Percentiles rank a stretch among this genome's conserved stretches.
Evolutionary conservation across 225 moss, liverwort and hornwort genomes (phyloP).

Genomic region (Climacium dendroides): DNA sequence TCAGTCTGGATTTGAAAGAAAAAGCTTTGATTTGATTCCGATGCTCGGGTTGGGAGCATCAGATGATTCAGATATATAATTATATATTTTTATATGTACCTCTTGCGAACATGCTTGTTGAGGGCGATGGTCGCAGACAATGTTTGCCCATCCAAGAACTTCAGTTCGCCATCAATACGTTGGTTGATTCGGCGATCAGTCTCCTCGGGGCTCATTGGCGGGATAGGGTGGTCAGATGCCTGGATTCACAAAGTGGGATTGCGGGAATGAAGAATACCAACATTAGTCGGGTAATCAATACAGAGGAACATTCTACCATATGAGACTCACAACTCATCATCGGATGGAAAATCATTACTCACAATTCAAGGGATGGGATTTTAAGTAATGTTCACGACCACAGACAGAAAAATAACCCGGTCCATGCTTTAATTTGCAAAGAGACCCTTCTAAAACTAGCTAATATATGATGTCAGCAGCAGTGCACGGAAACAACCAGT

Average conservation of each 20-base stretch:
- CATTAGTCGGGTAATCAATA: neutral
- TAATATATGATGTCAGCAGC: neutral
- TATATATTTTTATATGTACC: conserved; percentile 2
- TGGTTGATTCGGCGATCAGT: conserved; percentile 59
- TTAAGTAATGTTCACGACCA: neutral
- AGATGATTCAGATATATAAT: neutral
- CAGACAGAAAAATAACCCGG: neutral
- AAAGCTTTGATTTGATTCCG: neutral
- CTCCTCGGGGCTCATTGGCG: conserved; percentile 36
- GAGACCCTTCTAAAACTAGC: neutral
- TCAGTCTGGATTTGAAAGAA: neutral
- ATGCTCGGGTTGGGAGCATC: neutral
- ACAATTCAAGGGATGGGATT: neutral
- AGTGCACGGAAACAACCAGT: neutral
- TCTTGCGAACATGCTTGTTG: conserved; percentile 74
- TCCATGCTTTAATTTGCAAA: neutral
- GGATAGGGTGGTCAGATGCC: conserved; percentile 74
- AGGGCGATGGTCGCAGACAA: conserved; percentile 59
- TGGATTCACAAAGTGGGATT: neutral
- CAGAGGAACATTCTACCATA: neutral
- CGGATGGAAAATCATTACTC: neutral
- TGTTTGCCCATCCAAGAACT: conserved; percentile 72
- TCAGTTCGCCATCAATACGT: conserved; percentile 50
- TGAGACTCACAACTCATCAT: neutral
- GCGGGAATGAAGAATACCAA: neutral